Evolutionary conservation across 371 early-diverging fungal genomes (phyloP), one percentile per base, ranked within the genome.

Genomic region (Vittaforma corneae): DNA sequence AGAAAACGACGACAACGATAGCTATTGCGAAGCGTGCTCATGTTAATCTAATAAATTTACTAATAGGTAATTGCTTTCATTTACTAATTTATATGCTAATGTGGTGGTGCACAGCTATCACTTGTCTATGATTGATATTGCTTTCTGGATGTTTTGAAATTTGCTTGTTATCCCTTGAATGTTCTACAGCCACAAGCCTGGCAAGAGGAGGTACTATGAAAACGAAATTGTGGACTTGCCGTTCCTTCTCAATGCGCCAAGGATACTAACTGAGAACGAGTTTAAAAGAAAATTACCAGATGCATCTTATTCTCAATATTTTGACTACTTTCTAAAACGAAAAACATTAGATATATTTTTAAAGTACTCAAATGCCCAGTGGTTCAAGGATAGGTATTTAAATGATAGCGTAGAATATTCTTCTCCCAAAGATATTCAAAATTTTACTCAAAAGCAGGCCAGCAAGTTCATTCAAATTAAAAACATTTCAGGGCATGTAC

Each of bases 31-130:
- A 16, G 5, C 45, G 22, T 70, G 69, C 33, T 20, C 38, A 6
- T 65, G 66, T 28, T 65, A 64, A 65, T 33, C 5, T n/a, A 59
- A 59, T 59, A n/a, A 46, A 55, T 55, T 14, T 16, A 20, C 11
- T 9, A 11, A 42, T 51, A 11, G 20, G 14, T 51, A 16, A 11
- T 14, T 14, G 18, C 11, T 20, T 14, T 20, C 11, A 18, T 20
- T 14, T 51, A 11, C 20, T 51, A 51, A 9, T 51, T 14, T 14
- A 51, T 51, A 16, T 20, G 51, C 26, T 51, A 20, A 42, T 42
- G 16, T 16, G 42, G 16, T 42, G 20, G 16, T 24, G 51, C 11
- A 16, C 20, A 51, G 51, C 20, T 51, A 11, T 20, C 20, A 11
- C 42, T 11, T 20, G 22, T 20, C 11, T 11, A 40, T 40, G 18